Base-by-base conservation (phyloP, 495 filamentous ascomycete genomes). In the Opeltia flavorubescens region DNA sequence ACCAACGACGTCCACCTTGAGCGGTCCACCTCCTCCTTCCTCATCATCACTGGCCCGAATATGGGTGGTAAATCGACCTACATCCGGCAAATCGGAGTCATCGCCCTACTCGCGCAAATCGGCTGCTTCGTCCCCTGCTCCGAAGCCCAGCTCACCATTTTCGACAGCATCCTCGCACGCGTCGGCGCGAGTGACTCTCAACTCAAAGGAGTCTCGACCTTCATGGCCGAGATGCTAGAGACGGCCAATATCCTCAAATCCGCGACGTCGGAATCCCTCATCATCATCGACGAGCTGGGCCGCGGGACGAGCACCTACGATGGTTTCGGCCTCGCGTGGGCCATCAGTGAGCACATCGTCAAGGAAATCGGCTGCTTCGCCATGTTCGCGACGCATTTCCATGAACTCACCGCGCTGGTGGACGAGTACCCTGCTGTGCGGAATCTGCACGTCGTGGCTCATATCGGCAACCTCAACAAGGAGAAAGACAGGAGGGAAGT, bases 171-270 rank as follows among this genome's bases (percentile, higher is more conserved):
- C 48, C 86, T 99, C 28, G 93, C 91, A 7, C 83, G 91, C 53
- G 91, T 99, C 3, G 91, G 91, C 43, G 91, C 91, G 4, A 88
- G 81, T 58, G 91, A 99, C 62, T 89, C 83, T 5, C 91, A 96
- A 60, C 77, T 99, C 30, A 99, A 99, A 65, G 91, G 91, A 29
- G 93, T 99, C 6, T 94, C 86, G 33, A 99, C 91, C 0, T 99
- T 99, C 70, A 99, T 99, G 93, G 93, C 93, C 0, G 91, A 99
- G 67, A 99, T 99, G 91, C 74, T 99, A 23, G 91, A 99, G 59
- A 99, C 91, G 0, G 86, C 91, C 47, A 95, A 95, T 57, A 99
- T 99, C 51, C 83, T 99, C 59, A 96, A 96, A 65, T 89, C 84
- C 4, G 91, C 91, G 3, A 96, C 91, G 1, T 80, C 80, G 6